phyloP scores from a whole-genome alignment of 148 eudicot species.

The Pharnaceum exiguum region DNA sequence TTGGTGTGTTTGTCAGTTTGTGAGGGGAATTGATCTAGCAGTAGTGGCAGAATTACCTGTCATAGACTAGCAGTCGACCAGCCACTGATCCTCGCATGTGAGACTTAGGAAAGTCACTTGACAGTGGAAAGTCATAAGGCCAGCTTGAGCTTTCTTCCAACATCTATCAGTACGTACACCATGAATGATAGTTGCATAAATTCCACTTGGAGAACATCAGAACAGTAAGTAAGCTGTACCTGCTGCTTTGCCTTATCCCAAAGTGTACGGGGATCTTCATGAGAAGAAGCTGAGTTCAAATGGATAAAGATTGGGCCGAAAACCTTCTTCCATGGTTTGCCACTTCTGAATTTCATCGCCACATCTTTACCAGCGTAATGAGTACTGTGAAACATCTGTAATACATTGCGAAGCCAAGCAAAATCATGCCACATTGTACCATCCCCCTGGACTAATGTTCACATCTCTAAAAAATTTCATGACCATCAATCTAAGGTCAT shows the following conservation, averaged over 20 bases:
- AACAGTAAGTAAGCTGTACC: slow-evolving; percentile 14
- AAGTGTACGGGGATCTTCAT: slow-evolving; percentile 15
- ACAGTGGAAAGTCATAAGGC: slow-evolving; percentile 44
- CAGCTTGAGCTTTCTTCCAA: slow-evolving; percentile 35
- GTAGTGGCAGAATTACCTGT: too few species aligned
- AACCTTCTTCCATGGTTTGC: slow-evolving; percentile 53
- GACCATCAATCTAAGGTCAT: too few species aligned
- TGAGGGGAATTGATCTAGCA: too few species aligned
- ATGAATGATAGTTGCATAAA: background rate
- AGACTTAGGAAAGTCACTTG: slow-evolving; percentile 35
- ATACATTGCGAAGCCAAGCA: too few species aligned
- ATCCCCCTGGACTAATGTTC: too few species aligned
- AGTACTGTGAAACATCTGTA: slow-evolving; percentile 46
- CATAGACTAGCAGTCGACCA: slow-evolving; percentile 39
- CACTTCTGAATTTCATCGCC: slow-evolving; percentile 28
- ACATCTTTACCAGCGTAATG: slow-evolving; percentile 38
- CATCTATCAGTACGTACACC: slow-evolving; percentile 3
- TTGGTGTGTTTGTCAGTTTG: too few species aligned
- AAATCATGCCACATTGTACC: too few species aligned
- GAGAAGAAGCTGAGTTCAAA: slow-evolving; percentile 26
- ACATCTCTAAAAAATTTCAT: too few species aligned
- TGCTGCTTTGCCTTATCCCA: slow-evolving; percentile 47
- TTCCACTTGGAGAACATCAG: background rate
- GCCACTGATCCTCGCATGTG: slow-evolving; percentile 31
- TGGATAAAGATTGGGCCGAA: slow-evolving; percentile 44